Evolutionary conservation across 2,329 filamentous ascomycete species (phyloP).

Genomic region (Clarireedia paspali): DNA sequence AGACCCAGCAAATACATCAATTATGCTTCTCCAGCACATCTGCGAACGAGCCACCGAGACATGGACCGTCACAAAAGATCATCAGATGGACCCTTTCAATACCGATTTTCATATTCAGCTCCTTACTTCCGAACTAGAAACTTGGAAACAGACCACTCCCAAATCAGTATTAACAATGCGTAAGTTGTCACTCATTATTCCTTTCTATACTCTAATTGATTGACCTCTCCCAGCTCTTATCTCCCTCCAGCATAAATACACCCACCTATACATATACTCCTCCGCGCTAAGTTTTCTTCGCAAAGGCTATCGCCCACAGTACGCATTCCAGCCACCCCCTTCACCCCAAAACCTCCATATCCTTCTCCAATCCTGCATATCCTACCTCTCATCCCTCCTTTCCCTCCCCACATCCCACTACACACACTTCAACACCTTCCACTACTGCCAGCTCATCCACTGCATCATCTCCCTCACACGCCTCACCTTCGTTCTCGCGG

Average conservation of each 20-base stretch:
- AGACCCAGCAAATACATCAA: neutral
- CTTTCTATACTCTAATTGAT: neutral
- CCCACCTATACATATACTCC: conserved; percentile 18
- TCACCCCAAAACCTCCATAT: neutral
- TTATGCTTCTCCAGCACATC: conserved; percentile 19
- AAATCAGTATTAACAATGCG: conserved; percentile 14
- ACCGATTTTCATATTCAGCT: conserved; percentile 22
- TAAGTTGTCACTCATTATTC: conserved; percentile 4
- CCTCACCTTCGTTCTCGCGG: conserved; percentile 25
- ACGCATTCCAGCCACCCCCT: conserved; percentile 5
- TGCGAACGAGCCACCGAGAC: conserved; percentile 14
- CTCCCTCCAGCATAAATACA: conserved; percentile 13
- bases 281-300: conserved; percentile 20
- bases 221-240: conserved; percentile 13
- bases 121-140: conserved; percentile 20
- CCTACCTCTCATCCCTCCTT: conserved; percentile 23
- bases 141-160: conserved; percentile 16
- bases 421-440: conserved; percentile 15
- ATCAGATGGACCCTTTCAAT: conserved; percentile 15
- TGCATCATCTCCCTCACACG: conserved; percentile 18
- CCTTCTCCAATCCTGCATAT: conserved; percentile 10
- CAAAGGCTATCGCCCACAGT: conserved; percentile 12
- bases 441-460: conserved; percentile 20
- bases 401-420: conserved; percentile 19
- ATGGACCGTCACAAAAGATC: conserved; percentile 1